Percentiles rank a stretch among this genome's conserved stretches.
Evolutionary conservation across 768 basidiomycete genomes (phyloP).

Genomic region (Leccinum disarticulatum): DNA sequence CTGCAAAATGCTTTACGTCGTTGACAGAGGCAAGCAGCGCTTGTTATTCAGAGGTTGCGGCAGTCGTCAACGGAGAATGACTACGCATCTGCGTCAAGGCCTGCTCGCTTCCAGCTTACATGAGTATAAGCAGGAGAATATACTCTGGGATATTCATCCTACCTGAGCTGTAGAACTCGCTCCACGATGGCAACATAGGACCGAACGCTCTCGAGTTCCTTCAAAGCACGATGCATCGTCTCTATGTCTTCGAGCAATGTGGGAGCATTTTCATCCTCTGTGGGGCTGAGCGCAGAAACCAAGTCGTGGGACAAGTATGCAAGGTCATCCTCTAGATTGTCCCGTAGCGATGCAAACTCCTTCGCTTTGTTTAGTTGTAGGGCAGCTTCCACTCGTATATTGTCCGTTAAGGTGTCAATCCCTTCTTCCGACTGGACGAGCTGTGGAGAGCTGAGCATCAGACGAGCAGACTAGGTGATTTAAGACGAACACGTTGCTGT

Average conservation of each 20-base stretch:
- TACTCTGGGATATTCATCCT: constrained; percentile 17
- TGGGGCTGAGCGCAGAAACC: constrained; percentile 47
- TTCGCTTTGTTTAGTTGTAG: constrained; percentile 62
- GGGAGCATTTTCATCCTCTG: constrained; percentile 46
- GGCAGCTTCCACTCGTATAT: constrained; percentile 48
- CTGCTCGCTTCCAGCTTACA: constrained; percentile 46
- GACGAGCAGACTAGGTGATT: constrained; percentile 12
- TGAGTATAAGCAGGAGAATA: constrained; percentile 5
- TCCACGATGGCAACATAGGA: constrained; percentile 76
- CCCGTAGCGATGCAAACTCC: constrained; percentile 72
- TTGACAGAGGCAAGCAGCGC: constrained; percentile 60
- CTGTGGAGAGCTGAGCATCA: constrained; percentile 45
- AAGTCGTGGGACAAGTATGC: constrained; percentile 64
- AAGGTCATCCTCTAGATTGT: constrained; percentile 77
- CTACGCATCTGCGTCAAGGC: constrained; percentile 54
- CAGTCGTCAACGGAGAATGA: constrained; percentile 40
- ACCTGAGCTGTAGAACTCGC: constrained; percentile 73
- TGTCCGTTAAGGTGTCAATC: constrained; percentile 46
- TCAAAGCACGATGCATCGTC: constrained; percentile 69
- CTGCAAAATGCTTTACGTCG: constrained; percentile 45
- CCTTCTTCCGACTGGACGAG: constrained; percentile 50
- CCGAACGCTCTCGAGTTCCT: constrained; percentile 73
- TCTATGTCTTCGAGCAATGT: constrained; percentile 85
- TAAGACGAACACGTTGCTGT: constrained; percentile 43
- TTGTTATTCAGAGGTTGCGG: constrained; percentile 57